Conservation (phyloP, 352 stramenopile genomes). For the Vaucheria bursata region DNA sequence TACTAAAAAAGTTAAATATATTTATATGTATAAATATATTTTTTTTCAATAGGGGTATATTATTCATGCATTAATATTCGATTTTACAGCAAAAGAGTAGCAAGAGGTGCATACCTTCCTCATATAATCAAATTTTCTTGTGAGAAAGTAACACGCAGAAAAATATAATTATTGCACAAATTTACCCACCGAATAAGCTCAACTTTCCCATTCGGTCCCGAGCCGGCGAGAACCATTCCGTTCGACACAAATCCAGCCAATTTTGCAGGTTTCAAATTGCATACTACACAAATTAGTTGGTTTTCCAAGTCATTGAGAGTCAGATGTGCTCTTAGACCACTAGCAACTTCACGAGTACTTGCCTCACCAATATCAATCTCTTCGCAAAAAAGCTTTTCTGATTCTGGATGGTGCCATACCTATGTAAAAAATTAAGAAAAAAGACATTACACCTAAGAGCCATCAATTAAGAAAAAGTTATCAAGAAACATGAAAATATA, state of each 20-base stretch:
- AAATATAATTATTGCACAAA: too few relatives aligned
- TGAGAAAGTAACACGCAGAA: too few relatives aligned
- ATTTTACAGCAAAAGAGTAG: too few relatives aligned
- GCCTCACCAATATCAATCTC: conserved; percentile 96
- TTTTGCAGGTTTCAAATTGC: conserved; percentile 96
- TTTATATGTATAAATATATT: too few relatives aligned
- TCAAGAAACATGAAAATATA: neutral
- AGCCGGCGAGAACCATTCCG: conserved; percentile 93
- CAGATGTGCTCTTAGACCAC: conserved; percentile 86
- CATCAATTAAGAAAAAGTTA: neutral
- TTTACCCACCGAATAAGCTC: too few relatives aligned
- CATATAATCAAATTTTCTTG: too few relatives aligned
- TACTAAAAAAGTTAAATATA: too few relatives aligned
- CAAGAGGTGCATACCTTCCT: too few relatives aligned
- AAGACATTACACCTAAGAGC: neutral
- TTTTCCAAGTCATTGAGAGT: conserved; percentile 83
- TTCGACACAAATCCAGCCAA: conserved; percentile 88
- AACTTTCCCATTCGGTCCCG: conserved; percentile 63
- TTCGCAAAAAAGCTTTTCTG: conserved; percentile 87
- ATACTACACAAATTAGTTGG: conserved; percentile 85
- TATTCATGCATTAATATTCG: too few relatives aligned
- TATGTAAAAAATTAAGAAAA: conserved; percentile 14
- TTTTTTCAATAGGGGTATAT: too few relatives aligned
- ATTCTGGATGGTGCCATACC: conserved; percentile 67
- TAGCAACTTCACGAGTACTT: conserved; percentile 84